Conservation (phyloP, 352 stramenopile species). For the Globisporangium emineosum region DNA sequence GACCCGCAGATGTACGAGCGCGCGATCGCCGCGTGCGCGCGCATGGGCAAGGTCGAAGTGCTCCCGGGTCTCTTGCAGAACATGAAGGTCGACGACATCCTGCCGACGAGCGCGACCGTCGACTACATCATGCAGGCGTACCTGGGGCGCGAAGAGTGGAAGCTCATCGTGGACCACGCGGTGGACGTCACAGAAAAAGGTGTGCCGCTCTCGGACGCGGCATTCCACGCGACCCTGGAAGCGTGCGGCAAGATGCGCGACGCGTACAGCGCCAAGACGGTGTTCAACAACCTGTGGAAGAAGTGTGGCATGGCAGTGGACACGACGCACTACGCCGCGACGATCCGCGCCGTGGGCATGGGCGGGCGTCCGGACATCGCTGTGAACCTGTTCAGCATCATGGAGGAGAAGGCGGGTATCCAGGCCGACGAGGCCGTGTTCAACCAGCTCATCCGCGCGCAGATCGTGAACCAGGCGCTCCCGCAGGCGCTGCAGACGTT, state of each 20-base stretch:
- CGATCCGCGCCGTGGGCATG: slow-evolving; percentile 73
- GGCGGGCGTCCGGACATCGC: slow-evolving; percentile 45
- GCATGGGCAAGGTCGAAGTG: slow-evolving; percentile 79
- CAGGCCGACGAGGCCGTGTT: slow-evolving; percentile 44
- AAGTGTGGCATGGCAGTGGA: slow-evolving; percentile 24
- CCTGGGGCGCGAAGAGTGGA: slow-evolving; percentile 64
- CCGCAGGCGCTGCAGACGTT: slow-evolving; percentile 80
- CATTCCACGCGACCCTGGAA: slow-evolving; percentile 73
- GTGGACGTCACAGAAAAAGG: slow-evolving; percentile 37
- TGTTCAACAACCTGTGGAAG: slow-evolving; percentile 43
- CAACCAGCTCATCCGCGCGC: slow-evolving; percentile 73
- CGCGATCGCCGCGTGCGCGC: slow-evolving; percentile 72
- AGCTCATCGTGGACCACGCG: slow-evolving; percentile 50
- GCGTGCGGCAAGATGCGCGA: slow-evolving; percentile 62
- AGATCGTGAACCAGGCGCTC: slow-evolving; percentile 63
- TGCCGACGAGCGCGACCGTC: slow-evolving; percentile 60
- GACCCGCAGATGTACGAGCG: slow-evolving; percentile 77
- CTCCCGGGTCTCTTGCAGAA: slow-evolving; percentile 70
- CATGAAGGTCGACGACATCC: slow-evolving; percentile 69
- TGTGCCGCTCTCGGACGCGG: slow-evolving; percentile 58
- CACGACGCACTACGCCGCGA: slow-evolving; percentile 39
- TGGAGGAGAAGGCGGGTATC: slow-evolving; percentile 59
- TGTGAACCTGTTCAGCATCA: slow-evolving; percentile 52
- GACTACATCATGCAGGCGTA: slow-evolving; percentile 83
- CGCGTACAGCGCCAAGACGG: slow-evolving; percentile 38